These are phyloP conservation scores for Hypoxylon sp. DNA, from an alignment of 2,329 filamentous ascomycete genomes.

Conservation along the genomic window DNA sequence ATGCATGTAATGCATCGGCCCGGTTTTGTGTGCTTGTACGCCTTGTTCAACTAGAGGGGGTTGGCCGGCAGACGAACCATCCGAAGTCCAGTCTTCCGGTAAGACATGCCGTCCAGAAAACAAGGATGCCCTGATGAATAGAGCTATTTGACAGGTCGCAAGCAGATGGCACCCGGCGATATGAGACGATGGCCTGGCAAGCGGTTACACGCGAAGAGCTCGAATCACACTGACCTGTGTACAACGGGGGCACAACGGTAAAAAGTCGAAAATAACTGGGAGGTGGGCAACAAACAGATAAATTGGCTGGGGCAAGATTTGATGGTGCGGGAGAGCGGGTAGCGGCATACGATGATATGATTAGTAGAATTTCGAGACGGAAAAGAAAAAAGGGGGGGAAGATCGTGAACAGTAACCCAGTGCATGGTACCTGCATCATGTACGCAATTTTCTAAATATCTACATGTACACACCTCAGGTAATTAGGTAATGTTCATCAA, in stretches of 20 bases:
- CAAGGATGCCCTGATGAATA: conserved; percentile 27
- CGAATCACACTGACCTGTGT: conserved; percentile 27
- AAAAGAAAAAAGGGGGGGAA: conserved; percentile 21
- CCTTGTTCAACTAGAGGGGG: conserved; percentile 18
- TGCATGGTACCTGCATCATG: neutral
- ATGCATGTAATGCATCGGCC: conserved; percentile 33
- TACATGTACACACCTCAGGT: neutral
- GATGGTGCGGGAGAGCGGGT: conserved; percentile 45
- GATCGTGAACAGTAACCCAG: neutral
- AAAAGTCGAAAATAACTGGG: conserved; percentile 21
- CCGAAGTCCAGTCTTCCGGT: conserved; percentile 15
- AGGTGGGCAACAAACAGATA: conserved; percentile 45
- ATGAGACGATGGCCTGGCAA: conserved; percentile 35
- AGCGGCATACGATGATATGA: conserved; percentile 40
- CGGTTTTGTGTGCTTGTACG: conserved; percentile 32
- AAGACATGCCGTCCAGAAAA: conserved; percentile 29
- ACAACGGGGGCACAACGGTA: conserved; percentile 16
- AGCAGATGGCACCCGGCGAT: conserved; percentile 28
- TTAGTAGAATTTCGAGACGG: conserved; percentile 29
- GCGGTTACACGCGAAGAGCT: conserved; percentile 37
- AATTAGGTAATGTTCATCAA: too few relatives aligned
- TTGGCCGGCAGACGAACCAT: conserved; percentile 18
- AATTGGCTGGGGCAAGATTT: conserved; percentile 36
- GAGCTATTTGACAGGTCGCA: conserved; percentile 33
- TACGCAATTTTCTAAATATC: neutral